Conservation (phyloP, 768 basidiomycete species). For the Leccinellum luteum region DNA sequence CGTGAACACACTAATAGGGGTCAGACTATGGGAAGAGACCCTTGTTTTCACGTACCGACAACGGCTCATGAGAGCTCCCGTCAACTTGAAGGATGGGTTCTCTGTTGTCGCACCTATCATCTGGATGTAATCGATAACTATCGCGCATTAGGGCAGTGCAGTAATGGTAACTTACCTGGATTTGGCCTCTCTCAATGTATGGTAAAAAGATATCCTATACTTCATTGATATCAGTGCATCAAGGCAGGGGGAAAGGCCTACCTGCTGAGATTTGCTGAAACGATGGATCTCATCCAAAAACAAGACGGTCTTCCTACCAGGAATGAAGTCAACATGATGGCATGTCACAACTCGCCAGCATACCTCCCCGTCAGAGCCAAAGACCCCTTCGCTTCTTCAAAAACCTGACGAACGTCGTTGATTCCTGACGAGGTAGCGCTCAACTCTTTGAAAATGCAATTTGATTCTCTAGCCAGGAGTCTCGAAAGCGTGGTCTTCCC, state of each 20-base stretch:
- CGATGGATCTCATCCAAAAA: slow-evolving; percentile 88
- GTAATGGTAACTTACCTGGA: slow-evolving; percentile 45
- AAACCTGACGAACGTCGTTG: slow-evolving; percentile 67
- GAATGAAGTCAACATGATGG: slow-evolving; percentile 4
- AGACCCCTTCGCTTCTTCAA: slow-evolving; percentile 71
- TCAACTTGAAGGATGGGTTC: slow-evolving; percentile 84
- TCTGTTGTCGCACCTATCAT: slow-evolving; percentile 86
- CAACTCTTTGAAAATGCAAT: slow-evolving; percentile 69
- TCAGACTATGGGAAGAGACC: slow-evolving; percentile 8
- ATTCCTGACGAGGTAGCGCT: slow-evolving; percentile 71
- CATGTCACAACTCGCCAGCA: slow-evolving; percentile 3
- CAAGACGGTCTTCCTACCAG: slow-evolving; percentile 60
- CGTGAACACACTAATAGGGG: slow-evolving; percentile 61
- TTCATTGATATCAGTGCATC: slow-evolving; percentile 8
- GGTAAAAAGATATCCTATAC: slow-evolving; percentile 76
- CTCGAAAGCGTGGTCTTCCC: slow-evolving; percentile 78
- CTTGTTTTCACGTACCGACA: slow-evolving; percentile 54
- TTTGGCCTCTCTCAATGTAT: slow-evolving; percentile 72
- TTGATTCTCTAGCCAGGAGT: slow-evolving; percentile 57
- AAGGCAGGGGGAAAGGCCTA: slow-evolving; percentile 18
- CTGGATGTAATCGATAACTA: slow-evolving; percentile 27
- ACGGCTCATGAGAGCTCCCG: slow-evolving; percentile 67
- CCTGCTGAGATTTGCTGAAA: slow-evolving; percentile 71
- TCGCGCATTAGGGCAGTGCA: background rate
- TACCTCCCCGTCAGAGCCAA: slow-evolving; percentile 66